Conservation (phyloP, 176 grass and related monocot genomes). For the Aegilops sharonensis region DNA sequence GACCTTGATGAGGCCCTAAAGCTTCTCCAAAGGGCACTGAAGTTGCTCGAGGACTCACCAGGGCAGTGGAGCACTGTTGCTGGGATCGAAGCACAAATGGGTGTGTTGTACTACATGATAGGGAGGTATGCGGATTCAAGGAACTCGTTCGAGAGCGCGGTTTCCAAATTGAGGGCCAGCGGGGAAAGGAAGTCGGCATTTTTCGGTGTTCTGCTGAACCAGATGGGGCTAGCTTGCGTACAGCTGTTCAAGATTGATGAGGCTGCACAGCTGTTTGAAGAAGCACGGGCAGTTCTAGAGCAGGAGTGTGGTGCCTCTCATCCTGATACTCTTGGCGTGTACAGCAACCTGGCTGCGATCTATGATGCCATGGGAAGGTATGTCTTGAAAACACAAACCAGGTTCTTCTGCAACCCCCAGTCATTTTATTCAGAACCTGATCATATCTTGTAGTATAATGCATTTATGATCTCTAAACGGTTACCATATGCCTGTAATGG, state of each 20-base stretch:
- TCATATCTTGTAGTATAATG: neutral
- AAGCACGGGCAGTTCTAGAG: slow-evolving; percentile 80
- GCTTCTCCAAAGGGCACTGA: slow-evolving; percentile 79
- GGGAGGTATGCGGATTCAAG: slow-evolving; percentile 77
- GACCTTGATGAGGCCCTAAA: slow-evolving; percentile 90
- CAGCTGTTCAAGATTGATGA: slow-evolving; percentile 99
- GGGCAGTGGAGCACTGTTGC: slow-evolving; percentile 93
- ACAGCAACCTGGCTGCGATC: slow-evolving; percentile 94
- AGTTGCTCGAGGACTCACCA: slow-evolving; percentile 75
- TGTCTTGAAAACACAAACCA: neutral
- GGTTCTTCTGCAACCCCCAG: neutral
- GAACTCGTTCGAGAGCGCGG: slow-evolving; percentile 75
- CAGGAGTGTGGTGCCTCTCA: slow-evolving; percentile 78
- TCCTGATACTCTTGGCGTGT: slow-evolving; percentile 89
- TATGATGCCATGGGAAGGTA: slow-evolving; percentile 99
- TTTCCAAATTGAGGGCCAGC: slow-evolving; percentile 73
- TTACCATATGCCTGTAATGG: neutral
- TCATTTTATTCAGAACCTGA: neutral
- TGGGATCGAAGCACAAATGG: slow-evolving; percentile 95
- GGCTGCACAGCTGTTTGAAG: slow-evolving; percentile 90
- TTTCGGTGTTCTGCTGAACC: slow-evolving; percentile 90
- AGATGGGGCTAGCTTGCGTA: slow-evolving; percentile 94
- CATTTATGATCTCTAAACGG: neutral
- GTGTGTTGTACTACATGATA: slow-evolving; percentile 89
- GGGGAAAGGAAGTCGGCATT: slow-evolving; percentile 91